Evolutionary conservation across 305 asterid species (phyloP).

Genomic region (Fraxinus velutina): DNA sequence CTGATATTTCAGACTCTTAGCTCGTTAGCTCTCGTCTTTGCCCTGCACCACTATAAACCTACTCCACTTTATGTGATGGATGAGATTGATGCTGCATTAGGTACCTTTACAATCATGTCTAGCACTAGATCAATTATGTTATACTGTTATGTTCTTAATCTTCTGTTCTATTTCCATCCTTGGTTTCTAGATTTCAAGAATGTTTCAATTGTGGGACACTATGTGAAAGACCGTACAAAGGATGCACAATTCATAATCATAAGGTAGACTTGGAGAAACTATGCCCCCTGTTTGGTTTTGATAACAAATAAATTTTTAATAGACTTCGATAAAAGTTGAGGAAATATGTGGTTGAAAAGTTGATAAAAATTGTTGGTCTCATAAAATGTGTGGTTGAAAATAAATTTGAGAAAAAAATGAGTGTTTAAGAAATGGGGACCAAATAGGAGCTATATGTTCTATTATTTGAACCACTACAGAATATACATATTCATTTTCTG

Average conservation of each 20-base stretch:
- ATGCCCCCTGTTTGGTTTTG: neutral
- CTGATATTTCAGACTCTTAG: constrained; percentile 70
- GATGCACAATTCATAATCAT: constrained; percentile 93
- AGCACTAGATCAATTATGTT: neutral
- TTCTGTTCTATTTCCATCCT: constrained; percentile 1
- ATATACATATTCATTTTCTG: neutral
- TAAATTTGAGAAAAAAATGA: neutral
- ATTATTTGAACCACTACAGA: neutral
- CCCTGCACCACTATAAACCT: constrained; percentile 98
- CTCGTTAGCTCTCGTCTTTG: constrained; percentile 89
- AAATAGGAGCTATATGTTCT: neutral
- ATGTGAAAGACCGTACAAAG: constrained; percentile 95
- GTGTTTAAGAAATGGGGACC: neutral
- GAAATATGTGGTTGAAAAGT: neutral
- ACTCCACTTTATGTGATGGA: constrained; percentile 96
- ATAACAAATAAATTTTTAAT: neutral
- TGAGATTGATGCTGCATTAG: constrained; percentile 93
- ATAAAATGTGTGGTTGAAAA: neutral
- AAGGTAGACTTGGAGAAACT: constrained; percentile 41
- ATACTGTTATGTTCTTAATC: constrained; percentile 5
- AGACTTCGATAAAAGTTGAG: neutral
- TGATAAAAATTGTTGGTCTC: neutral
- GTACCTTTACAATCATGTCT: constrained; percentile 30
- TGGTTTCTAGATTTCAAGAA: constrained; percentile 70
- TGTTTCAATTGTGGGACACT: constrained; percentile 93